Conservation (phyloP, 768 basidiomycete species). For the Serendipita sp. region DNA sequence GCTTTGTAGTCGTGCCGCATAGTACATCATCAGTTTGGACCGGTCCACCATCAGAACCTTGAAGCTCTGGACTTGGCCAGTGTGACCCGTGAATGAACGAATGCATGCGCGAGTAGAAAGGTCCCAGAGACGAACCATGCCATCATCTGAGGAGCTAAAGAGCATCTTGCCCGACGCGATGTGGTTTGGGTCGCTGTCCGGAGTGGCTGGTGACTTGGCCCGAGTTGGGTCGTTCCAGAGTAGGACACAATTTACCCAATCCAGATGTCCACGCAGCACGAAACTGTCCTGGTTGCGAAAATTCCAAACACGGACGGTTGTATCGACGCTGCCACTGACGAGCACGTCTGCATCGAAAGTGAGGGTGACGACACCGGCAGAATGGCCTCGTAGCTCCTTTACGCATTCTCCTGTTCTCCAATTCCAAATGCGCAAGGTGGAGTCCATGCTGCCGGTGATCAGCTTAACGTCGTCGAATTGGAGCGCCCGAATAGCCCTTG, state of each 20-base stretch:
- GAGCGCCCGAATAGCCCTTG: slow-evolving; percentile 75
- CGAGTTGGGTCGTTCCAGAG: slow-evolving; percentile 52
- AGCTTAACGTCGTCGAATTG: slow-evolving; percentile 94
- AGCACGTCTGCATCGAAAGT: slow-evolving; percentile 85
- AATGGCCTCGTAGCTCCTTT: slow-evolving; percentile 76
- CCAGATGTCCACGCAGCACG: slow-evolving; percentile 78
- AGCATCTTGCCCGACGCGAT: slow-evolving; percentile 85
- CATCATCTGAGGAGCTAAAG: slow-evolving; percentile 94
- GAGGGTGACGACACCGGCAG: slow-evolving; percentile 80
- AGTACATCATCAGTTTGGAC: slow-evolving; percentile 4
- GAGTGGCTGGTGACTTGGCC: slow-evolving; percentile 19
- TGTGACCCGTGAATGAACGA: slow-evolving; percentile 73
- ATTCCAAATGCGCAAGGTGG: slow-evolving; percentile 89
- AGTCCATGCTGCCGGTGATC: slow-evolving; percentile 94
- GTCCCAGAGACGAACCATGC: slow-evolving; percentile 89
- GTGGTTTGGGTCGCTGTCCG: slow-evolving; percentile 22
- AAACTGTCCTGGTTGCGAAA: slow-evolving; percentile 83
- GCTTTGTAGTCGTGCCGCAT: background rate
- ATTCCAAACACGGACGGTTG: slow-evolving; percentile 94
- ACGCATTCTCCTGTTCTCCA: slow-evolving; percentile 85
- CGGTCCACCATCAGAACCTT: slow-evolving; percentile 58
- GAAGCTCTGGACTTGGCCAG: slow-evolving; percentile 89
- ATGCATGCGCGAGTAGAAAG: slow-evolving; percentile 65
- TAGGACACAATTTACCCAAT: slow-evolving; percentile 93
- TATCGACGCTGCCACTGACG: slow-evolving; percentile 84